Evolutionary conservation across 306 rosid species (phyloP).

Genomic region (Cucurbita maxima): DNA sequence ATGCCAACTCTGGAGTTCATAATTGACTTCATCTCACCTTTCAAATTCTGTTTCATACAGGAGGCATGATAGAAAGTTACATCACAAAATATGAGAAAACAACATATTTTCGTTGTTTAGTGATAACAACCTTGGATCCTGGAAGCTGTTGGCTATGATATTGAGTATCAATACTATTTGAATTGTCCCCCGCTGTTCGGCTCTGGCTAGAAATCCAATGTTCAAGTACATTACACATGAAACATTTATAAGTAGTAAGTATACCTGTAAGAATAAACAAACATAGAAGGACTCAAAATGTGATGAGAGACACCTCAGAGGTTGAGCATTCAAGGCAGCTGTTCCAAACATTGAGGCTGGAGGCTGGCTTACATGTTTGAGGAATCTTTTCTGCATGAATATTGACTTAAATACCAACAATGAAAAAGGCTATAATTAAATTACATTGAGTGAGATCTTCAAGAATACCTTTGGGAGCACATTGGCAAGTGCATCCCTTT

Average conservation of each 20-base stretch:
- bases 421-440: background rate
- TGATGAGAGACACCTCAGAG: conserved; percentile 39
- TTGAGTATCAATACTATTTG: conserved; percentile 26
- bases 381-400: conserved; percentile 39
- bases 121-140: conserved; percentile 27
- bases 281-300: background rate
- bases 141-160: conserved; percentile 39
- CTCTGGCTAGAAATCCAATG: conserved; percentile 36
- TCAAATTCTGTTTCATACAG: conserved; percentile 25
- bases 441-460: background rate
- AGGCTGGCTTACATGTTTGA: conserved; percentile 23
- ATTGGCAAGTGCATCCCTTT: conserved; percentile 35
- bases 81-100: background rate
- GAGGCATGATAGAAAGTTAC: background rate
- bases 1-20: conserved; percentile 14
- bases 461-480: conserved; percentile 32
- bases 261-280: conserved; percentile 2
- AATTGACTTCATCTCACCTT: conserved; percentile 23
- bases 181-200: conserved; percentile 23
- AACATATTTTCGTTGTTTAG: background rate
- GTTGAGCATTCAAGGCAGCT: conserved; percentile 28
- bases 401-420: conserved; percentile 5
- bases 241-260: conserved; percentile 1
- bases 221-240: conserved; percentile 10
- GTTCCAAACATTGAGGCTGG: conserved; percentile 28